A percentile compares a stretch with the other conserved stretches of the same genome.
Conservation (phyloP, 2,329 filamentous ascomycete species). For the Fusarium abutilonis region DNA sequence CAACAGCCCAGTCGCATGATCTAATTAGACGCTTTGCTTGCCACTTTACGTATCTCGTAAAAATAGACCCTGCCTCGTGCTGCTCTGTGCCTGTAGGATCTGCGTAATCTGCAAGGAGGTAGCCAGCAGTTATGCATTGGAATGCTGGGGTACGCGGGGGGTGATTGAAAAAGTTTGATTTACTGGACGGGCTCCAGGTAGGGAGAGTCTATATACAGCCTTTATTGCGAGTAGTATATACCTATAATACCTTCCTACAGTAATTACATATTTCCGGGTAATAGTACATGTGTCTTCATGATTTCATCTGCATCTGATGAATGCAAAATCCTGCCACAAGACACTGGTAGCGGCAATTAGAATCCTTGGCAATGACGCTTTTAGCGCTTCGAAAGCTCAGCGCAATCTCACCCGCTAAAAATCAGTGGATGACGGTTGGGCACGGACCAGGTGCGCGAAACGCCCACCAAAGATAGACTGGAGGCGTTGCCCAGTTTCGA, state of each 20-base stretch:
- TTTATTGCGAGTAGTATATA: no score
- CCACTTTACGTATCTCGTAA: conserved; percentile 15
- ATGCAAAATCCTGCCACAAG: conserved; percentile 17
- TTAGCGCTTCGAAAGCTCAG: conserved; percentile 33
- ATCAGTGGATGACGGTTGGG: conserved; percentile 28
- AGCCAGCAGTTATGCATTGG: conserved; percentile 25
- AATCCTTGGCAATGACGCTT: conserved; percentile 31
- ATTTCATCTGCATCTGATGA: conserved; percentile 16
- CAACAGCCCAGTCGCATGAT: conserved; percentile 38
- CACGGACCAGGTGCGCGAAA: conserved; percentile 34
- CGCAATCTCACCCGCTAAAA: conserved; percentile 26
- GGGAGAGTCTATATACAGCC: background rate
- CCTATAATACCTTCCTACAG: no score
- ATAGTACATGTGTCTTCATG: conserved; percentile 14
- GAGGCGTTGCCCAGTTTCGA: conserved; percentile 4
- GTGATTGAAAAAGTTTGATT: conserved; percentile 4
- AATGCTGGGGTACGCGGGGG: conserved; percentile 16
- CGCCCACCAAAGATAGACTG: conserved; percentile 21
- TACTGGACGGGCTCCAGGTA: background rate
- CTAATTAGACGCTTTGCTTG: conserved; percentile 24
- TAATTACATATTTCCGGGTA: no score
- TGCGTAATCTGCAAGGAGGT: conserved; percentile 26
- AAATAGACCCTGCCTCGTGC: conserved; percentile 13
- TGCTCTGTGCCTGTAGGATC: conserved; percentile 27
- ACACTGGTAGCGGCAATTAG: conserved; percentile 13